Percentiles rank a stretch among this genome's conserved stretches.
Evolutionary conservation across 257 asterid genomes (phyloP).

Genomic region (Asclepias syriaca): DNA sequence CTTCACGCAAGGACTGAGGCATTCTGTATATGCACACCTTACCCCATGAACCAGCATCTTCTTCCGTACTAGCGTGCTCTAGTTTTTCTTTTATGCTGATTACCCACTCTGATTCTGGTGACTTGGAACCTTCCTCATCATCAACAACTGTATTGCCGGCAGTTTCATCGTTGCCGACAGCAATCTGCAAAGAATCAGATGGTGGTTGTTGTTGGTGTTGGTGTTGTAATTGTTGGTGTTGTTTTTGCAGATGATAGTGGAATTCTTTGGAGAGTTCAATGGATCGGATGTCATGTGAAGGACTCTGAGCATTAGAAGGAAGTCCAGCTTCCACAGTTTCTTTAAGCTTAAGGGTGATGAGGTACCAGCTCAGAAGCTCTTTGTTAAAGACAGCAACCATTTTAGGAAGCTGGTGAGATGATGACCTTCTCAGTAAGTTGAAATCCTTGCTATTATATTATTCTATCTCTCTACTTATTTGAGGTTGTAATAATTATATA

Average conservation of each 20-base stretch:
- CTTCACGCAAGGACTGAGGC: slow-evolving; percentile 57
- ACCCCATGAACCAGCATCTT: slow-evolving; percentile 55
- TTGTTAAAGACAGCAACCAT: slow-evolving; percentile 94
- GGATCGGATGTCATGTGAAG: slow-evolving; percentile 28
- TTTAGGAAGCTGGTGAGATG: slow-evolving; percentile 9
- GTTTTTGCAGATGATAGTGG: slow-evolving; percentile 16
- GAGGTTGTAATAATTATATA: slow-evolving; percentile 11
- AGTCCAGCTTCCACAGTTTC: slow-evolving; percentile 63
- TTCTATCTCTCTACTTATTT: too few species aligned
- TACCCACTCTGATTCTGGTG: slow-evolving; percentile 60
- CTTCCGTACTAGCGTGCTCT: slow-evolving; percentile 55
- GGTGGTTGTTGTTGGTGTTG: slow-evolving; percentile 24
- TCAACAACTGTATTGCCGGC: neutral
- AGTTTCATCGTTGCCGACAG: slow-evolving; percentile 10
- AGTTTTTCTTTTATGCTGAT: slow-evolving; percentile 57
- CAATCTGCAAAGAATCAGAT: slow-evolving; percentile 23
- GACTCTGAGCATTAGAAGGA: slow-evolving; percentile 37
- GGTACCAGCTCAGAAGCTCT: slow-evolving; percentile 87
- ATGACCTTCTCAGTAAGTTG: neutral
- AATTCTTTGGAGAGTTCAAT: slow-evolving; percentile 29
- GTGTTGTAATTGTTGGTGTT: slow-evolving; percentile 9
- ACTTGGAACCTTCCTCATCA: slow-evolving; percentile 25
- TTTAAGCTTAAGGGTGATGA: slow-evolving; percentile 76
- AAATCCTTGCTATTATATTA: too few species aligned
- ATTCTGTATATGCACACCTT: slow-evolving; percentile 61